phyloP scores from a whole-genome alignment of 2,329 filamentous ascomycete species.

The Purpureocillium lavendulum region DNA sequence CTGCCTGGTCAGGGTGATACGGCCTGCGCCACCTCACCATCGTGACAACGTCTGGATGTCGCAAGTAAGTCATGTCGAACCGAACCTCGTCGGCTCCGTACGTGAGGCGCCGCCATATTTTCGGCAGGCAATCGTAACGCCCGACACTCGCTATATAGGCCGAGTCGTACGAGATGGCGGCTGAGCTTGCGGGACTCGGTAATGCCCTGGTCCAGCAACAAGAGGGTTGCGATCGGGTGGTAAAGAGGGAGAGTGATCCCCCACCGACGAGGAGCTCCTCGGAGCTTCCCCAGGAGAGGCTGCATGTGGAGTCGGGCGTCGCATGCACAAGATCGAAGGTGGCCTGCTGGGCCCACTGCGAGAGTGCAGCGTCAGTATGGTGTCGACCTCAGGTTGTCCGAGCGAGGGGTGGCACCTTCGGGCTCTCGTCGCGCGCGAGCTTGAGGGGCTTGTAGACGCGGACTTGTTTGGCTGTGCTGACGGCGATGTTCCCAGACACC shows the following conservation, averaged over 20 bases:
- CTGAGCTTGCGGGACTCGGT: constrained; percentile 65
- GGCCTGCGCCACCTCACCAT: constrained; percentile 79
- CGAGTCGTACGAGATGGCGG: constrained; percentile 77
- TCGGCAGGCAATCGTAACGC: constrained; percentile 71
- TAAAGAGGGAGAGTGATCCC: constrained; percentile 60
- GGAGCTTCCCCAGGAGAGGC: constrained; percentile 76
- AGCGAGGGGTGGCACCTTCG: constrained; percentile 49
- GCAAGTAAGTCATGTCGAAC: constrained; percentile 85
- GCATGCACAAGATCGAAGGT: constrained; percentile 38
- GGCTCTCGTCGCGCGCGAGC: constrained; percentile 57
- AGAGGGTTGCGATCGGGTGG: constrained; percentile 36
- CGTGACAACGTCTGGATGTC: constrained; percentile 76
- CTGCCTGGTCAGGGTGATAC: constrained; percentile 65
- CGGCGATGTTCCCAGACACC: constrained; percentile 74
- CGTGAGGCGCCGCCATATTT: constrained; percentile 83
- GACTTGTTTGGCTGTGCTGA: constrained; percentile 56
- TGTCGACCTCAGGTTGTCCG: too few relatives aligned
- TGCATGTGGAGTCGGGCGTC: constrained; percentile 25
- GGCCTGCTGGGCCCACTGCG: constrained; percentile 57
- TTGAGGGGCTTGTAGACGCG: constrained; percentile 69
- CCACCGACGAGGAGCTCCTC: constrained; percentile 80
- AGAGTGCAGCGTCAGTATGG: constrained; percentile 6
- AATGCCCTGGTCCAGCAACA: constrained; percentile 68
- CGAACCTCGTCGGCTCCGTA: constrained; percentile 76
- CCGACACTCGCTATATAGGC: constrained; percentile 78